A percentile compares a stretch with the other conserved stretches of the same genome.
phyloP scores from a whole-genome alignment of 352 stramenopile genomes.

The Globisporangium cystogenes region DNA sequence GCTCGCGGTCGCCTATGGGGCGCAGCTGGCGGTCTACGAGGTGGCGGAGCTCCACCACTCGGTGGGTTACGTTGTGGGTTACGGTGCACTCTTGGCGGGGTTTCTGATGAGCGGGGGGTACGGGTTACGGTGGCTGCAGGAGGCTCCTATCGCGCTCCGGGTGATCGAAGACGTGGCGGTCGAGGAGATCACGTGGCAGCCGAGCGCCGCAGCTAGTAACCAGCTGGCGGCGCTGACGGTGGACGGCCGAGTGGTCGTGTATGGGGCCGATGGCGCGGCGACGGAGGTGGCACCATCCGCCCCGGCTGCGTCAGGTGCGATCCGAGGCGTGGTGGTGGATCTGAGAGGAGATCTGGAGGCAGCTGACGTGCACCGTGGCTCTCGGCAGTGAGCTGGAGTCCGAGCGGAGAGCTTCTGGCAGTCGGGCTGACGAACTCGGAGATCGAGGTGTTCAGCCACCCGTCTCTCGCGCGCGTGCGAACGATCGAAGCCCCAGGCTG shows the following conservation, averaged over 20 bases:
- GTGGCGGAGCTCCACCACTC: slow-evolving; percentile 41
- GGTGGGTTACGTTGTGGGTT: slow-evolving; percentile 17
- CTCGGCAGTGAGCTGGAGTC: slow-evolving; percentile 38
- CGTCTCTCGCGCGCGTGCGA: slow-evolving; percentile 21
- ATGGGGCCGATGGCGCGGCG: slow-evolving; percentile 6
- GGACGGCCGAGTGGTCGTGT: slow-evolving; percentile 35
- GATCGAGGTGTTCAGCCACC: slow-evolving; percentile 28
- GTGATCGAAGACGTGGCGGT: slow-evolving; percentile 28
- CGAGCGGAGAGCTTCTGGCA: slow-evolving; percentile 34
- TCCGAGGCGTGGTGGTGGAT: not conserved
- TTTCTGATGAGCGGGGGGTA: too few species aligned
- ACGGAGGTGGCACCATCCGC: slow-evolving; percentile 5
- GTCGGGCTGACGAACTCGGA: slow-evolving; percentile 28
- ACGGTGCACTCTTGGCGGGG: not conserved
- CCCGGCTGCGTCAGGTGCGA: slow-evolving; percentile 25
- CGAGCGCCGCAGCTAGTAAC: slow-evolving; percentile 14
- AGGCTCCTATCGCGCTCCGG: slow-evolving; percentile 24
- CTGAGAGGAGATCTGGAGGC: too few species aligned
- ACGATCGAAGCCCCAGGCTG: slow-evolving; percentile 33
- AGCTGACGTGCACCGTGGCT: not conserved
- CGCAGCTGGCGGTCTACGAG: slow-evolving; percentile 48
- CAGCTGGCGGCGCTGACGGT: slow-evolving; percentile 36
- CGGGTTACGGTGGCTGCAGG: slow-evolving; percentile 15
- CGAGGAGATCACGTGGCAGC: slow-evolving; percentile 49
- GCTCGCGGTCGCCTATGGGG: slow-evolving; percentile 45